Base-by-base conservation (phyloP, 176 grass and related monocot genomes). In the Cenchrus americanus region DNA sequence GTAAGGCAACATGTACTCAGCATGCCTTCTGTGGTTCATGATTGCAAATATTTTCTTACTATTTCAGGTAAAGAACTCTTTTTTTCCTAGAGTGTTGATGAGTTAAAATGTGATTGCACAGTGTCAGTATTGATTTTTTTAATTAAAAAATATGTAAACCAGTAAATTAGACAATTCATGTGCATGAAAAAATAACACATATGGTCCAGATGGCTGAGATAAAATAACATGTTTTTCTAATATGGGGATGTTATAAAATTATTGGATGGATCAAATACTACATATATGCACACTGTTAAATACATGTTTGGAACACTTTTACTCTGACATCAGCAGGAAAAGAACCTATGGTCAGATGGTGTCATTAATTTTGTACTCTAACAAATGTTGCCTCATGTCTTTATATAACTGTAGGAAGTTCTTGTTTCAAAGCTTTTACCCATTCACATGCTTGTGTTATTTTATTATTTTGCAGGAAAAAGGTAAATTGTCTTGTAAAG, bases 401-500 rank as follows among this genome's bases (percentile, higher is more conserved):
- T 10, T 12, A 24, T 54, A 66, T 65, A 6, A 53, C 24, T 27
- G 62, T 51, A 54, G 42, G 2, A 15, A 63, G 21, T 53, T 74
- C 51, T 59, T 75, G 10, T 70, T 23, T 19, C 26, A 72, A 21
- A 67, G 17, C 18, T 37, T 50, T 66, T 0, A 0, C 2, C 42
- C 9, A 75, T 84, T 89, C 19, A 32, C 21, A 74, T 66, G 14
- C 5, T 50, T 26, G 18, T 79, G 24, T 66, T 74, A 43, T 75
- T 80, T 44, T 65, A 17, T 66, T 81, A 34, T 80, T 80, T 85
- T 81, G 14, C 70, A 89, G 87, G 73, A 70, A 80, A 64, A 85
- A 89, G 74, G 82, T 85, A 13, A 63, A 80, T 74, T 89, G 87
- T 43, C 77, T 89, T 69, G 87, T 85, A 52, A 89, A 89, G 77